Evolutionary conservation across 2,329 filamentous ascomycete genomes (phyloP).

Genomic region (Diaporthe humulicola): DNA sequence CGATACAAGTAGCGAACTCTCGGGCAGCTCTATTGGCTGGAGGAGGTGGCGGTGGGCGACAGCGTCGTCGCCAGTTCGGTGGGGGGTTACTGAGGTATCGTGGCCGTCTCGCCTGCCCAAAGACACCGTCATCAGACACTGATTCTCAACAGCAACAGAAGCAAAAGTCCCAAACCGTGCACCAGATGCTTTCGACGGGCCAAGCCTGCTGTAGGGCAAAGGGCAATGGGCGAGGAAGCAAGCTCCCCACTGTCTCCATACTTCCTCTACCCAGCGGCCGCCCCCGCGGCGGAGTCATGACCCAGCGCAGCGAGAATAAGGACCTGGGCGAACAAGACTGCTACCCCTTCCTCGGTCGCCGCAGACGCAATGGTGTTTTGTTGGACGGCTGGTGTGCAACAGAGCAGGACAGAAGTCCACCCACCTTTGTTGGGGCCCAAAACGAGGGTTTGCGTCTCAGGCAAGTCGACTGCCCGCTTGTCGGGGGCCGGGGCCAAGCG

Average conservation of each 20-base stretch:
- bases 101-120: constrained; percentile 26
- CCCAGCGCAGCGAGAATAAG: neutral
- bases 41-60: constrained; percentile 4
- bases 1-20: neutral
- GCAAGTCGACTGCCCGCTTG: constrained; percentile 25
- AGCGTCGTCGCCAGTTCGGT: constrained; percentile 20
- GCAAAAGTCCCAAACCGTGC: neutral
- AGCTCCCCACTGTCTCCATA: constrained; percentile 32
- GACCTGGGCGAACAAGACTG: neutral
- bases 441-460: constrained; percentile 7
- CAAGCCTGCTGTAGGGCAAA: constrained; percentile 12
- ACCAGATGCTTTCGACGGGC: neutral
- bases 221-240: neutral
- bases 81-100: constrained; percentile 16
- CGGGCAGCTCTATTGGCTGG: neutral
- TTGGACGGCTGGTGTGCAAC: neutral
- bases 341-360: neutral
- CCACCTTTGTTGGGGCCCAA: constrained; percentile 27
- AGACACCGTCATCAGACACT: constrained; percentile 28
- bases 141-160: constrained; percentile 20
- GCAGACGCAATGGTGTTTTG: neutral
- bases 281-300: constrained; percentile 36
- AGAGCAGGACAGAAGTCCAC: constrained; percentile 23
- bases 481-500: constrained; percentile 26
- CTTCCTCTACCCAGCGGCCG: constrained; percentile 21